Conservation (phyloP, 2,329 filamentous ascomycete species). For the Elsinoe necatrix region DNA sequence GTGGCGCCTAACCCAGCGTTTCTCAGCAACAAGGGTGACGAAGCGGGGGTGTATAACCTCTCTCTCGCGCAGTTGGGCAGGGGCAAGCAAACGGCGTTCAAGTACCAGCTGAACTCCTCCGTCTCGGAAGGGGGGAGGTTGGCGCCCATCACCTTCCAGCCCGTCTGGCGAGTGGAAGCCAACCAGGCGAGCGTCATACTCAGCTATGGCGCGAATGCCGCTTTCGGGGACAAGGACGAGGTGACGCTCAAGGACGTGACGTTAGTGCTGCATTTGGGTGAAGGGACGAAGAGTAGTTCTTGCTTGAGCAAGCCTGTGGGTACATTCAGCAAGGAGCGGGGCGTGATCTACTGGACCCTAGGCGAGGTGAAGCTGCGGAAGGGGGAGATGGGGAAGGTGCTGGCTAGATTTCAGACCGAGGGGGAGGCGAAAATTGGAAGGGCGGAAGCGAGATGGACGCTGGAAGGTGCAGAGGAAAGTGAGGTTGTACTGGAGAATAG, state of each 20-base stretch:
- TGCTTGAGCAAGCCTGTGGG: conserved; percentile 72
- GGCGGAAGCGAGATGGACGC: conserved; percentile 78
- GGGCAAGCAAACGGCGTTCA: conserved; percentile 68
- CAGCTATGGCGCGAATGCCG: conserved; percentile 74
- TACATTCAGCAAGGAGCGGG: conserved; percentile 69
- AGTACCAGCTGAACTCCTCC: conserved; percentile 77
- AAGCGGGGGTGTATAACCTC: conserved; percentile 71
- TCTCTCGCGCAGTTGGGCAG: conserved; percentile 60
- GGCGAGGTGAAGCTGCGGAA: conserved; percentile 60
- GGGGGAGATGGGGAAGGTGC: conserved; percentile 59
- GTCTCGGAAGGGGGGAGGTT: conserved; percentile 48
- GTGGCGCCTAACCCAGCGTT: conserved; percentile 92
- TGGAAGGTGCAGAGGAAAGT: conserved; percentile 48
- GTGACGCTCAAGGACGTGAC: conserved; percentile 65
- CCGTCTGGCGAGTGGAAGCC: conserved; percentile 74
- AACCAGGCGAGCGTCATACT: conserved; percentile 81
- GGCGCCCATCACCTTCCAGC: conserved; percentile 64
- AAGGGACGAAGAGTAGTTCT: conserved; percentile 50
- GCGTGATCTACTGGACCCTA: conserved; percentile 71
- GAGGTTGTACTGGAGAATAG: conserved; percentile 58
- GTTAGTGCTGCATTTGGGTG: conserved; percentile 63
- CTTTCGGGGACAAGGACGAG: conserved; percentile 39
- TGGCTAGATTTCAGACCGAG: conserved; percentile 73
- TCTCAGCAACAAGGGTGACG: conserved; percentile 60
- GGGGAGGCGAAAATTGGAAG: conserved; percentile 62